Evolutionary conservation across 1,284 basidiomycete genomes (phyloP), one percentile per base, ranked within the genome.

Genomic region (Ganoderma lingzhi): DNA sequence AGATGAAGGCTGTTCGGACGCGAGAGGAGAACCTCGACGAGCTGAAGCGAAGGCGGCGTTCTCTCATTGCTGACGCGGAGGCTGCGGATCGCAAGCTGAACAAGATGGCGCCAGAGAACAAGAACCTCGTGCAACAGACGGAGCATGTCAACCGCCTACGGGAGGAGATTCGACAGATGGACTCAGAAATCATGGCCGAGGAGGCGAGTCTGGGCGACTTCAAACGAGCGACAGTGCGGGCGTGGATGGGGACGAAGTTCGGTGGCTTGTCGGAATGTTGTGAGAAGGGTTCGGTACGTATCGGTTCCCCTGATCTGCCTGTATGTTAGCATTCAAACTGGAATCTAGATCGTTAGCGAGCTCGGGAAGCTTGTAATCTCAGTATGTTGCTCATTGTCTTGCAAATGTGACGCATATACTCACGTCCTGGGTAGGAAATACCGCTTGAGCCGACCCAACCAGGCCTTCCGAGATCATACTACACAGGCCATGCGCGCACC

Each of bases 61-160:
- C 84, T 6, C 85, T 96, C 3, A 87, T 85, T 15, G 80, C 86
- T 35, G 93, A 93, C 71, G 94, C 96, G 0, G 96, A 98, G 70
- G 80, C 88, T n/a, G 95, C 95, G 0, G 96, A 98, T 78, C 93
- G 87, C 84, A 97, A 96, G 80, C 86, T 98, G 35, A 88, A 87
- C 78, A 97, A 93, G 84, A 98, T 98, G 96, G 89, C 88, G 64
- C 87, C 94, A 0, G 96, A 96, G 81, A 92, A 98, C 84, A 98
- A 98, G 85, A 93, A 94, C 76, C 82, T 96, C 44, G 83, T 84
- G 23, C 78, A 84, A 70, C 96, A 98, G 81, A 94, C 91, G 0
- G 93, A 96, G 35, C 80, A 86, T 4, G 83, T 98, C 68, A 92
- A 93, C 76, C 85, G 85, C 19, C 83, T 97, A 51, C 87, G 93